Percentiles rank a stretch among this genome's conserved stretches.
Evolutionary conservation across 768 basidiomycete genomes (phyloP).

Genomic region (Gymnopilus junonius): DNA sequence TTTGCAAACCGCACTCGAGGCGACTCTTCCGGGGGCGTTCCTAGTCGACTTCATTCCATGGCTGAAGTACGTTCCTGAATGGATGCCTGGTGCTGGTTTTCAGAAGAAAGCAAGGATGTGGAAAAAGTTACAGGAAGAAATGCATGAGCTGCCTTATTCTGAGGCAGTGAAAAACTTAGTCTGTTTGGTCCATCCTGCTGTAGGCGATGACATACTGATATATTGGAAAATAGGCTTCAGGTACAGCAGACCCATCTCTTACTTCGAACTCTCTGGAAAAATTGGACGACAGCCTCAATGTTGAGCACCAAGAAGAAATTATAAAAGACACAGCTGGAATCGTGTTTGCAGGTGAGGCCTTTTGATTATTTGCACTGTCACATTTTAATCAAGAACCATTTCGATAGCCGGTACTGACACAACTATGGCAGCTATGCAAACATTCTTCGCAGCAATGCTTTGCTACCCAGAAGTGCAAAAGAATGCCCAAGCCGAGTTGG

Average conservation of each 20-base stretch:
- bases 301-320: neutral
- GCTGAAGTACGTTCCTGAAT: slow-evolving; percentile 46
- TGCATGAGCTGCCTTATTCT: slow-evolving; percentile 39
- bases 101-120: slow-evolving; percentile 43
- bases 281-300: neutral
- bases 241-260: neutral
- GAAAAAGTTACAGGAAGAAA: slow-evolving; percentile 33
- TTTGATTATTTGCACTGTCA: too few relatives aligned
- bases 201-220: neutral
- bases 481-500: neutral
- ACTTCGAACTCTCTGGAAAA: neutral
- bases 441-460: neutral
- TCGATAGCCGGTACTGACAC: neutral
- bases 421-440: neutral
- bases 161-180: slow-evolving; percentile 38
- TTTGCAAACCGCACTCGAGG: slow-evolving; percentile 23
- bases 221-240: neutral
- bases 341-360: neutral
- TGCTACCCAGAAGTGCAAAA: neutral
- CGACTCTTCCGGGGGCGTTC: slow-evolving; percentile 30
- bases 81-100: slow-evolving; percentile 53
- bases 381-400: neutral
- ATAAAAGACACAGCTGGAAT: slow-evolving; percentile 1
- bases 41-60: slow-evolving; percentile 34
- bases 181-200: neutral